A percentile compares a stretch with the other conserved stretches of the same genome.
Conservation (phyloP, 2,329 filamentous ascomycete species). For the Aureobasidium subglaciale region DNA sequence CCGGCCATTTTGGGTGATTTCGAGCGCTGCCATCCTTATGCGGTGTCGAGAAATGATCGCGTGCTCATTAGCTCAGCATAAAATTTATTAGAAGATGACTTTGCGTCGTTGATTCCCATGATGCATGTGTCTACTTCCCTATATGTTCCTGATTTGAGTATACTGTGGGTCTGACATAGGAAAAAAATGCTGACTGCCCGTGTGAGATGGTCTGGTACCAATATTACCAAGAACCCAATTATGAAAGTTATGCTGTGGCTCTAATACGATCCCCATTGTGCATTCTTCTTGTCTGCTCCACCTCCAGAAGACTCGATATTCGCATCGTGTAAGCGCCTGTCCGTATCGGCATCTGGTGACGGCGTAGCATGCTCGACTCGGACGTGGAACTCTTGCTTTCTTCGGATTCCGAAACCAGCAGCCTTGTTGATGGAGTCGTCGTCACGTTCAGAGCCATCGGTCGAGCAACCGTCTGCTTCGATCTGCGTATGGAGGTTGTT, state of each 20-base stretch:
- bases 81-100: not conserved
- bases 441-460: not conserved
- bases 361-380: not conserved
- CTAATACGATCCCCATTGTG: conserved; percentile 3
- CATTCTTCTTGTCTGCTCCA: not conserved
- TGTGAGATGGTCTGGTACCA: not conserved
- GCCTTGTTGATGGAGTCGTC: not conserved
- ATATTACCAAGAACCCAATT: not conserved
- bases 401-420: not conserved
- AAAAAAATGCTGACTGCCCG: not conserved
- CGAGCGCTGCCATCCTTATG: not conserved
- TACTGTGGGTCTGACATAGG: not conserved
- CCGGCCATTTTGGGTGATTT: not conserved
- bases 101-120: too few relatives aligned
- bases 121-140: not conserved
- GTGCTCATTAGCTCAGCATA: not conserved
- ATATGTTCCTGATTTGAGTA: not conserved
- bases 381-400: conserved; percentile 11
- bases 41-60: too few relatives aligned
- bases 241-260: not conserved
- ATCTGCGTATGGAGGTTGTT: not conserved
- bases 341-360: not conserved
- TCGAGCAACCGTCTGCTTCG: not conserved
- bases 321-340: not conserved
- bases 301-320: not conserved